Percentiles rank a stretch among this genome's conserved stretches.
Conservation (phyloP, 2,329 filamentous ascomycete species). For the Phialophora macrospora region DNA sequence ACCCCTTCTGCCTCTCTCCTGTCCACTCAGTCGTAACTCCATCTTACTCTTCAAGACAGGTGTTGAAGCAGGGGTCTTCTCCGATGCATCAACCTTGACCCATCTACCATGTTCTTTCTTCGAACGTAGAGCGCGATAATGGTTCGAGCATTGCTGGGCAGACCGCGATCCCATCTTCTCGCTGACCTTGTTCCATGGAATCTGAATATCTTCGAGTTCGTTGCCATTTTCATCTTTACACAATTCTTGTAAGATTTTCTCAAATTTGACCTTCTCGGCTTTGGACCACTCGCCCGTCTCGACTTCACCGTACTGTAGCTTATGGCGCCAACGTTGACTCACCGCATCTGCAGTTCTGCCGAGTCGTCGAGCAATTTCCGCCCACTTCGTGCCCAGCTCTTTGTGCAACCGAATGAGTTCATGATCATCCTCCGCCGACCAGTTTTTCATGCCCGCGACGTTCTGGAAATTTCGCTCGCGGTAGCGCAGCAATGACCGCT, state of each 20-base stretch:
- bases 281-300: conserved; percentile 46
- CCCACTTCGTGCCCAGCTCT: conserved; percentile 46
- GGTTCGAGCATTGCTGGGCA: conserved; percentile 39
- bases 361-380: conserved; percentile 46
- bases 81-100: conserved; percentile 26
- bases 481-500: conserved; percentile 49
- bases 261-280: conserved; percentile 43
- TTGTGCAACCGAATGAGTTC: conserved; percentile 46
- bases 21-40: conserved; percentile 27
- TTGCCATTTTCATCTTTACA: conserved; percentile 32
- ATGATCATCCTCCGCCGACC: conserved; percentile 49
- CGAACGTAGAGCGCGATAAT: conserved; percentile 36
- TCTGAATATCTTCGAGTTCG: conserved; percentile 42
- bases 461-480: conserved; percentile 51
- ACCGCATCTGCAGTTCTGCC: conserved; percentile 50
- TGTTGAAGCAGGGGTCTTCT: conserved; percentile 27
- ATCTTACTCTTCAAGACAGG: conserved; percentile 33
- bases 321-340: conserved; percentile 51
- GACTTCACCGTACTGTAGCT: conserved; percentile 47
- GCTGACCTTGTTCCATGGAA: conserved; percentile 38
- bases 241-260: conserved; percentile 38
- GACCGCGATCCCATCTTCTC: conserved; percentile 36
- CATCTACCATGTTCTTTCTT: conserved; percentile 29
- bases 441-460: conserved; percentile 46
- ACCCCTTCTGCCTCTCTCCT: neutral